phyloP scores from a whole-genome alignment of 2,329 filamentous ascomycete species.

The Aspergillus novofumigatus region DNA sequence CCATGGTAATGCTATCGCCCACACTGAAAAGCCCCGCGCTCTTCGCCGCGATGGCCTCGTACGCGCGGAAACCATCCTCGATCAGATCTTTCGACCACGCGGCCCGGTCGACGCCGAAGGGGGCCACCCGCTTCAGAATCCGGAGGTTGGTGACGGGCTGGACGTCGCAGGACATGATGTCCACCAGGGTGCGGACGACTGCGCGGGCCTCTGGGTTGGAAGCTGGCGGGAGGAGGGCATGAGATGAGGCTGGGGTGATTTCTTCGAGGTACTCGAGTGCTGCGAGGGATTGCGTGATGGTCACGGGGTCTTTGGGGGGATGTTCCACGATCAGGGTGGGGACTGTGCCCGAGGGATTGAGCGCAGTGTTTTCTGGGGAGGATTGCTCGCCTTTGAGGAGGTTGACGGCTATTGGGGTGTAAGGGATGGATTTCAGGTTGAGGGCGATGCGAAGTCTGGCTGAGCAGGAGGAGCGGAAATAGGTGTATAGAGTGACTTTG shows the following conservation, averaged over 20 bases:
- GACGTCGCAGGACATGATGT: slow-evolving; percentile 54
- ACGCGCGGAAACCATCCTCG: slow-evolving; percentile 52
- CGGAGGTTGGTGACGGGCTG: slow-evolving; percentile 59
- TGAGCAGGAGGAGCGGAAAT: slow-evolving; percentile 61
- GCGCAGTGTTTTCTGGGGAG: slow-evolving; percentile 40
- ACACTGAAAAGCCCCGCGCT: slow-evolving; percentile 51
- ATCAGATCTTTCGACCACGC: slow-evolving; percentile 53
- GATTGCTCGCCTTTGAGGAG: slow-evolving; percentile 53
- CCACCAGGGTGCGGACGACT: slow-evolving; percentile 49
- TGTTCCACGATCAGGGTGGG: slow-evolving; percentile 48
- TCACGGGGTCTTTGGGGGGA: slow-evolving; percentile 24
- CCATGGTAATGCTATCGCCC: slow-evolving; percentile 53
- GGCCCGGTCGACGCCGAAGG: slow-evolving; percentile 41
- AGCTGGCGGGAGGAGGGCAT: slow-evolving; percentile 45
- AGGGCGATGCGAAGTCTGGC: slow-evolving; percentile 59
- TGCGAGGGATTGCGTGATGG: slow-evolving; percentile 55
- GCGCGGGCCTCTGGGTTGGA: slow-evolving; percentile 44
- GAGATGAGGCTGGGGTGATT: slow-evolving; percentile 40
- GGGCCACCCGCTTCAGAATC: slow-evolving; percentile 48
- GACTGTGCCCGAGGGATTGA: slow-evolving; percentile 54
- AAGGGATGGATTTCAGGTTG: slow-evolving; percentile 51
- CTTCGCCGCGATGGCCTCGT: slow-evolving; percentile 44
- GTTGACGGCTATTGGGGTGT: slow-evolving; percentile 48
- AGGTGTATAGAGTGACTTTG: slow-evolving; percentile 49
- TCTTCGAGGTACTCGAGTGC: slow-evolving; percentile 63